phyloP scores from a whole-genome alignment of 2,329 filamentous ascomycete species.

The Aspergillus pseudotamarii region DNA sequence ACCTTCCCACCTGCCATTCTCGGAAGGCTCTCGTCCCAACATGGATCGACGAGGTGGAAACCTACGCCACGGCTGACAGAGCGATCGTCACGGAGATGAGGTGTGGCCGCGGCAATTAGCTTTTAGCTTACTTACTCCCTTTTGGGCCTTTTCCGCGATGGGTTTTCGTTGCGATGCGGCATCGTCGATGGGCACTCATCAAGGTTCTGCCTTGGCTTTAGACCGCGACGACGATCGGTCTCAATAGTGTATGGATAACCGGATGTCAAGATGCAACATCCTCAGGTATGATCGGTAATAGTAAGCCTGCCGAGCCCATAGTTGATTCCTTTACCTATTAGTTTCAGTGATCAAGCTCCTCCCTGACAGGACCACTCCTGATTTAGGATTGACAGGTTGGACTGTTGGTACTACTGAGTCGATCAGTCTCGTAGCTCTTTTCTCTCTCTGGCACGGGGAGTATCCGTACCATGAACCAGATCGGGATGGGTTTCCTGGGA shows the following conservation, averaged over 20 bases:
- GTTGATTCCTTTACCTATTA: neutral
- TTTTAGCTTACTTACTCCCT: neutral
- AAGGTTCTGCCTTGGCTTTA: conserved; percentile 4
- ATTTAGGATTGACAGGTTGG: neutral
- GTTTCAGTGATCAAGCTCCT: neutral
- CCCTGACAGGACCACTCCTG: too few species aligned
- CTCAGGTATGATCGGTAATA: neutral
- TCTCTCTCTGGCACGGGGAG: neutral
- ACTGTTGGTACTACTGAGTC: neutral
- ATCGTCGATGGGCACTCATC: neutral
- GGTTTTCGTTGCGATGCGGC: neutral
- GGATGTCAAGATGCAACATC: neutral
- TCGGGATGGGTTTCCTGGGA: neutral
- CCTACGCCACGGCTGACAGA: neutral
- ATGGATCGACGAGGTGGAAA: neutral
- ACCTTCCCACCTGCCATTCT: neutral
- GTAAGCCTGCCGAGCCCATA: neutral
- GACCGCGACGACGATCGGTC: neutral
- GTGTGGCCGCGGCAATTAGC: neutral
- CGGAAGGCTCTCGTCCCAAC: neutral
- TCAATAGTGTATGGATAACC: neutral
- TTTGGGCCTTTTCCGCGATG: neutral
- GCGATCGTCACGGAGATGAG: neutral
- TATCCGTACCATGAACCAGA: neutral
- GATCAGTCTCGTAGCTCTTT: neutral